Evolutionary conservation across 176 grass and related monocot genomes (phyloP), one percentile per base, ranked within the genome.

Genomic region (Poa pratensis): DNA sequence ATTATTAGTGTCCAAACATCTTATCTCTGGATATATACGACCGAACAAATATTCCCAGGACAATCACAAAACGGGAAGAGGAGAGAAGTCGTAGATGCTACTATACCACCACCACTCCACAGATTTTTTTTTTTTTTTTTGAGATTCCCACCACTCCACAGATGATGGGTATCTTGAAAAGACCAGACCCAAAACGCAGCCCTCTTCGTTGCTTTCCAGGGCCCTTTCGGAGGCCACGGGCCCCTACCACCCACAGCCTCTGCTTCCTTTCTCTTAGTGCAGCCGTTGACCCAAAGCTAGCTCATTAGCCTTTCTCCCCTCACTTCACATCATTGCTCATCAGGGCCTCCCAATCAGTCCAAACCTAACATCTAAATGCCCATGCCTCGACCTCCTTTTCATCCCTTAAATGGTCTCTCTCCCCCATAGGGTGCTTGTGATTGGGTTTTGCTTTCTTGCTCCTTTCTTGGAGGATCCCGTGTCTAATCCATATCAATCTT

Each of bases 151-250:
- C 58, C 54, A 58, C 24, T 35, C 18, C 71, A 51, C 70, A 46
- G 77, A 15, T 24, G 73, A 64, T 65, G 60, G 60, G 84, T 58
- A 73, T 87, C 65, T 19, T 60, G 84, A 87, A 87, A 87, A 87
- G 89, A 84, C 89, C 61, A 71, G 76, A 84, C 89, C 30, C n/a
- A 80, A 86, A 70, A 70, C 35, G 77, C 52, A 77, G 61, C 85
- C 81, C 85, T 24, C 85, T 87, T 76, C 85, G 78, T 46, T 77
- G 77, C 89, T 87, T 91, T 89, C n/a, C 60, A 61, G 3, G 76
- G 85, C 35, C 42, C 42, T 43, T 42, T 42, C 59, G 22, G 80
- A 77, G 37, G 52, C 63, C 7, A 53, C 52, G 37, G 80, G 65
- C 34, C 84, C 80, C 59, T 32, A 39, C 40, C 75, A 89, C 76